Evolutionary conservation across 176 grass and related monocot species (phyloP).

Genomic region (Elymus sibiricus): DNA sequence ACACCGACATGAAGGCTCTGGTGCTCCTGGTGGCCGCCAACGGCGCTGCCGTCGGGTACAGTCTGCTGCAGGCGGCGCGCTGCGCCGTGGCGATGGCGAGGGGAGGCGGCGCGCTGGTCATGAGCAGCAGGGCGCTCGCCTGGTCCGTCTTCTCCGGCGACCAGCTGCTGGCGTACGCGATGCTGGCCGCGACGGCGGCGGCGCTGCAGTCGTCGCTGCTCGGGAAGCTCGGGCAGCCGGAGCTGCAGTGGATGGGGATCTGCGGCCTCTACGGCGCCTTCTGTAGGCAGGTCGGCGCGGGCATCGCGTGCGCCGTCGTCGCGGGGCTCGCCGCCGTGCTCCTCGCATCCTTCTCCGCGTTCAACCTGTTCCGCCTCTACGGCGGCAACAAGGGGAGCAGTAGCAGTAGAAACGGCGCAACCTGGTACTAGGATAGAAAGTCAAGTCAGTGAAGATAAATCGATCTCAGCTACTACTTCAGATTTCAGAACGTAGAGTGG

Average conservation of each 20-base stretch:
- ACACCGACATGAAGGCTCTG: slow-evolving; percentile 70
- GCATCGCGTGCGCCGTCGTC: slow-evolving; percentile 48
- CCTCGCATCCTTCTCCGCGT: slow-evolving; percentile 59
- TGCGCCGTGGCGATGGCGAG: slow-evolving; percentile 28
- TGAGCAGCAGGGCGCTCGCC: slow-evolving; percentile 39
- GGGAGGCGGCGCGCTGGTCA: not conserved
- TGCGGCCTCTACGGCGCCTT: slow-evolving; percentile 78
- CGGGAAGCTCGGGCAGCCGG: slow-evolving; percentile 45
- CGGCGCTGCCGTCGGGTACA: slow-evolving; percentile 55
- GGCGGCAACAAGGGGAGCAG: slow-evolving; percentile 32
- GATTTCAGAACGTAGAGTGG: not conserved
- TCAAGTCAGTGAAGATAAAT: not conserved
- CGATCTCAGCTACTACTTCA: not conserved
- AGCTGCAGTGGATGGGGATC: slow-evolving; percentile 85
- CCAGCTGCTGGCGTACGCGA: slow-evolving; percentile 78
- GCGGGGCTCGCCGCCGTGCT: slow-evolving; percentile 35
- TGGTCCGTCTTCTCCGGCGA: slow-evolving; percentile 75
- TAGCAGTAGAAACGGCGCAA: not conserved
- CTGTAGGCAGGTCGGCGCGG: slow-evolving; percentile 52
- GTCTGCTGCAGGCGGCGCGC: slow-evolving; percentile 57
- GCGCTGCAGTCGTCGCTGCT: slow-evolving; percentile 57
- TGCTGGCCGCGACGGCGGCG: slow-evolving; percentile 52
- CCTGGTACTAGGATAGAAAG: not conserved
- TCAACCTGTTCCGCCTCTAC: slow-evolving; percentile 88
- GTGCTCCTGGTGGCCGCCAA: slow-evolving; percentile 57